Evolutionary conservation across 163 green algal species (phyloP), one percentile per base, ranked within the genome.

Genomic region (Trebouxia gelatinosa): DNA sequence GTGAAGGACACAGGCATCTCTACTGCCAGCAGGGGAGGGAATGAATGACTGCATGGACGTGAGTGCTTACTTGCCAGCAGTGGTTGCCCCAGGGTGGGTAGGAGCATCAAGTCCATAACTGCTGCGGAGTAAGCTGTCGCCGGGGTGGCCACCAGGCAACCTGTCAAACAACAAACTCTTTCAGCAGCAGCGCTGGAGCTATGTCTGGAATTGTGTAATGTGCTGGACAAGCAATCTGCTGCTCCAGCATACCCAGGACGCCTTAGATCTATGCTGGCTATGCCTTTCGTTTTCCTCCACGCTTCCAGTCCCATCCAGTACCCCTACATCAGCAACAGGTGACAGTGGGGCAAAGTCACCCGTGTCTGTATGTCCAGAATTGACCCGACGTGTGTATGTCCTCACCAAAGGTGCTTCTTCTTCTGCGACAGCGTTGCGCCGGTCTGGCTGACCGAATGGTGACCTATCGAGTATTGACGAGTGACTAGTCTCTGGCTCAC

Each of bases 251-350:
- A 54, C 57, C 31, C 57, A 76, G 68, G 68, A 0, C 68, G 68
- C 28, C 68, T 26, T 17, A 76, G 19, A 40, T 76, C 68, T 29
- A 76, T 76, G 40, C 68, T 59, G 6, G 46, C 40, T 7, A 61
- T 76, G 9, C 68, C 68, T 58, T 34, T 62, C 19, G 68, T 76
- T 34, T 59, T 62, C 17, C 68, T 37, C 68, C 68, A 76, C 40
- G 68, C 68, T 35, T 76, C 40, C 68, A 76, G 13, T 28, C 68
- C 68, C 43, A 76, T 61, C 68, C 68, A 76, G 31, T 76, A 76
- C 16, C 68, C 68, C 68, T 76, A 29, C 31, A 39, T 62, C n/a
- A 26, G 19, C 57, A 11, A 66, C 9, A 59, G 28, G 23, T 62
- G 32, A 43, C 48, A 59, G 48, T 3, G 23, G 19, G 26, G 19